Percentiles rank a stretch among this genome's conserved stretches.
Conservation (phyloP, 352 stramenopile genomes). For the Globisporangium cylindrosporum region DNA sequence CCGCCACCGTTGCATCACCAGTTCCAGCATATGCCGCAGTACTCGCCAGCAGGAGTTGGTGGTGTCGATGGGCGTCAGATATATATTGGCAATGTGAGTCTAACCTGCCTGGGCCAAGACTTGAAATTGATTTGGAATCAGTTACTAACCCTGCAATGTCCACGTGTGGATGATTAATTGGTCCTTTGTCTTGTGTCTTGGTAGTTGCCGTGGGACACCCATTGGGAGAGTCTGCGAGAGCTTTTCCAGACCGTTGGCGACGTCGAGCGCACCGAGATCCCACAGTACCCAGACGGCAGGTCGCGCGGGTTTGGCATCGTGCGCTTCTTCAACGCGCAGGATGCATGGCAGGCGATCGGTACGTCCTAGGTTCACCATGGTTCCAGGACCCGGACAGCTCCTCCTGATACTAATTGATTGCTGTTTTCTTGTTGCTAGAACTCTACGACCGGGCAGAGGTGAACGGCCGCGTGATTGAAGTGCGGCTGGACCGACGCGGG, state of each 20-base stretch:
- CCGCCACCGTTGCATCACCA: constrained; percentile 4
- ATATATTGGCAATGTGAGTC: constrained; percentile 76
- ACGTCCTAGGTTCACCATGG: constrained; percentile 4
- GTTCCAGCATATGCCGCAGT: constrained; percentile 3
- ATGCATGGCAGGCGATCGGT: constrained; percentile 68
- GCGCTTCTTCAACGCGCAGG: constrained; percentile 44
- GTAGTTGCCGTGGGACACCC: constrained; percentile 66
- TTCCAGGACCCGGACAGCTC: not conserved
- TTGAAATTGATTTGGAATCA: not conserved
- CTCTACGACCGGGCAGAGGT: constrained; percentile 64
- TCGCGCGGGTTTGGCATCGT: constrained; percentile 75
- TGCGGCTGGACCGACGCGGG: constrained; percentile 62
- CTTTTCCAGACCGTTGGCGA: constrained; percentile 60
- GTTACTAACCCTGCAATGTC: not conserved
- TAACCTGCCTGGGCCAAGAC: not conserved
- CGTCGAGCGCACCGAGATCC: constrained; percentile 67
- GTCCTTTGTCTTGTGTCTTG: not conserved
- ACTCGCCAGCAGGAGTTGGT: constrained; percentile 4
- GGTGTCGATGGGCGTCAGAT: constrained; percentile 42
- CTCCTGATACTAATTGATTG: not conserved
- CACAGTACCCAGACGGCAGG: constrained; percentile 50
- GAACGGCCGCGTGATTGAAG: constrained; percentile 61
- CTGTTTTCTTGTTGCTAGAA: constrained; percentile 28
- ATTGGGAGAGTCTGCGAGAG: constrained; percentile 70
- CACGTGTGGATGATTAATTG: constrained; percentile 28